Evolutionary conservation across 768 basidiomycete species (phyloP).

Genomic region (Hirschioporus abietinus): DNA sequence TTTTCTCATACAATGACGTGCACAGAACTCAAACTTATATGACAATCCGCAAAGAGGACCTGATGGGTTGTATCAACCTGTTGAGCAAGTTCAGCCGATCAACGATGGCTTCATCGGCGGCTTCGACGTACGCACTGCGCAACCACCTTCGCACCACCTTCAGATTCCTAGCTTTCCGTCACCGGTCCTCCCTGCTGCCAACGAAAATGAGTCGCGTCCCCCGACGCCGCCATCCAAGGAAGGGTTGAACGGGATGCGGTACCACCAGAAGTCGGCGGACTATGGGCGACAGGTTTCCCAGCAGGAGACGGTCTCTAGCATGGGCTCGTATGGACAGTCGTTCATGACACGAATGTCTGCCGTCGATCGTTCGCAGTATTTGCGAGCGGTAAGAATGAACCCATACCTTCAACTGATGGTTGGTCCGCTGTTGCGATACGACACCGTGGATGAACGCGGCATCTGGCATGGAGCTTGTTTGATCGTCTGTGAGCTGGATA

Average conservation of each 20-base stretch:
- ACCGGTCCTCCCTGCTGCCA: constrained; percentile 45
- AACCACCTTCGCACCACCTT: constrained; percentile 23
- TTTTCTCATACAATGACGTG: constrained; percentile 30
- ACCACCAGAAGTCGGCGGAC: not conserved
- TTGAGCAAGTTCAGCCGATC: constrained; percentile 55
- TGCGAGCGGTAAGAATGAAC: constrained; percentile 61
- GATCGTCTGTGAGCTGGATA: constrained; percentile 67
- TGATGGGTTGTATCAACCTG: constrained; percentile 47
- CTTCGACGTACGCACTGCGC: constrained; percentile 30
- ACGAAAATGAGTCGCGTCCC: constrained; percentile 28
- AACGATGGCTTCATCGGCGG: constrained; percentile 59
- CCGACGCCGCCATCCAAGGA: not conserved
- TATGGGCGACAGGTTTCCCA: not conserved
- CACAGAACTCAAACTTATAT: constrained; percentile 19
- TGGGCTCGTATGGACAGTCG: constrained; percentile 6
- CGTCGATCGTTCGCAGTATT: constrained; percentile 57
- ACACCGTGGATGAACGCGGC: constrained; percentile 72
- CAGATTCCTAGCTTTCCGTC: constrained; percentile 14
- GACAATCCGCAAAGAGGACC: constrained; percentile 33
- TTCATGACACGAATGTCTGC: constrained; percentile 42
- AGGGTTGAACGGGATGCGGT: not conserved
- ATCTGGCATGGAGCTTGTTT: constrained; percentile 87
- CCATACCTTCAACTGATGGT: constrained; percentile 88
- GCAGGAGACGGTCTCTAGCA: not conserved
- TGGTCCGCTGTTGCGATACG: constrained; percentile 84